phyloP scores from a whole-genome alignment of 306 rosid species.

The Castanopsis chinensis region DNA sequence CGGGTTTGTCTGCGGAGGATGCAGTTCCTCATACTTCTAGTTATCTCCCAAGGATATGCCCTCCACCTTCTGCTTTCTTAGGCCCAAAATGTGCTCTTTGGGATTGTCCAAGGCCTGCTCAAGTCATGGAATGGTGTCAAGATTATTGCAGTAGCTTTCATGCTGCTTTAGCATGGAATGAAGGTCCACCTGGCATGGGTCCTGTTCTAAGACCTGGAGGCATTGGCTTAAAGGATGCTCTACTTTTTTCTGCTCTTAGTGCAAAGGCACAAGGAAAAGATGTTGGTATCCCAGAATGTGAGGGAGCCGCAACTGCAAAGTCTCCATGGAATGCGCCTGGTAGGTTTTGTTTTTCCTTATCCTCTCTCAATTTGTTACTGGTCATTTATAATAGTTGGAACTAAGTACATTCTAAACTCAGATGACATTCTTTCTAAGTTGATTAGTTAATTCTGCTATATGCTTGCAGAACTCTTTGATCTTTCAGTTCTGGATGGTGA shows the following conservation, averaged over 20 bases:
- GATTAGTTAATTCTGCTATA: conserved; percentile 14
- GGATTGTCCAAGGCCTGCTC: conserved; percentile 97
- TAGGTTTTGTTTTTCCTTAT: conserved; percentile 31
- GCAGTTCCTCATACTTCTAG: conserved; percentile 60
- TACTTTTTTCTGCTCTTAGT: conserved; percentile 86
- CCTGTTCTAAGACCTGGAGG: conserved; percentile 97
- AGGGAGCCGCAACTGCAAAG: conserved; percentile 98
- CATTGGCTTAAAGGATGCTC: conserved; percentile 84
- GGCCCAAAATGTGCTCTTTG: conserved; percentile 98
- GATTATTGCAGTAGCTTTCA: conserved; percentile 97
- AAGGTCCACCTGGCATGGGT: conserved; percentile 97
- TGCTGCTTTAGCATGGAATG: conserved; percentile 84
- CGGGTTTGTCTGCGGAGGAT: conserved; percentile 59
- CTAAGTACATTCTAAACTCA: not conserved
- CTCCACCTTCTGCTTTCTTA: conserved; percentile 94
- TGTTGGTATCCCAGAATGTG: conserved; percentile 96
- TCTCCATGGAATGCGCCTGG: conserved; percentile 99
- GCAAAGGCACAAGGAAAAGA: conserved; percentile 90
- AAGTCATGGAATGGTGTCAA: conserved; percentile 84
- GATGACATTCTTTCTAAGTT: conserved; percentile 4
- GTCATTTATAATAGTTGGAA: not conserved
- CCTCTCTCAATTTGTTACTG: conserved; percentile 8
- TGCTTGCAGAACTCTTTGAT: conserved; percentile 81
- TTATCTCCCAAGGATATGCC: conserved; percentile 81
- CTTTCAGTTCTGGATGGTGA: conserved; percentile 88